Base-by-base conservation (phyloP, 1,284 basidiomycete genomes). In the Tylopilus orsonianus region DNA sequence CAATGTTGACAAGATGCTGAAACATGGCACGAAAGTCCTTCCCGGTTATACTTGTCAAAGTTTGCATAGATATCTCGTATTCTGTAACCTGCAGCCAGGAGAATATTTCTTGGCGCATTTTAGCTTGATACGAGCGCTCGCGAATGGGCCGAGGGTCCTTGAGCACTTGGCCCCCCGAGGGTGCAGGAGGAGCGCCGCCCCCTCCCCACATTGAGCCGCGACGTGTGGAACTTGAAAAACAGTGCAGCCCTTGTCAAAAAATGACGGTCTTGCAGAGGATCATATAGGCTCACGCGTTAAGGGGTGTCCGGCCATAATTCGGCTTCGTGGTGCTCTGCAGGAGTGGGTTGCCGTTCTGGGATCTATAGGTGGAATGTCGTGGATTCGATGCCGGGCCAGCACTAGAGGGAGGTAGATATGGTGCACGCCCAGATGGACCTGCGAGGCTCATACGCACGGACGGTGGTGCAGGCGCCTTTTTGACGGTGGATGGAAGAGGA, bases 21-120 rank as follows among this genome's bases (percentile, higher is more conserved):
- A 94, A 91, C 32, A 95, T 87, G 0, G 76, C 72, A 38, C 90
- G 83, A 59, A 90, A 94, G 53, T 93, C 89, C 57, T 90, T 89
- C 7, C 80, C 83, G 4, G 87, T 88, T 38, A 93, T 89, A 37
- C 83, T 87, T 36, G 75, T 72, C 5, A 93, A 71, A 3, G 80
- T 82, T 47, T 82, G 76, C 61, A 80, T 75, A 0, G 79, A 74
- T 29, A 91, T 78, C 1, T 90, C 85, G 48, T 79, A 85, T 3
- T 80, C 81, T 13, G 75, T 75, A 18, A 69, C 66, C 48, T 80
- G 75, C 8, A 94, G 75, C 72, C 84, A 93, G 12, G 72, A 72
- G 34, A 78, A 70, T 49, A 95, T 82, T 29, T 92, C 88, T 52
- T 84, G 80, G 18, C 84, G 79, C 78, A 90, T 88, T 57, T 80